Evolutionary conservation across 2,329 filamentous ascomycete genomes (phyloP).

Genomic region (Aspergillus latus): DNA sequence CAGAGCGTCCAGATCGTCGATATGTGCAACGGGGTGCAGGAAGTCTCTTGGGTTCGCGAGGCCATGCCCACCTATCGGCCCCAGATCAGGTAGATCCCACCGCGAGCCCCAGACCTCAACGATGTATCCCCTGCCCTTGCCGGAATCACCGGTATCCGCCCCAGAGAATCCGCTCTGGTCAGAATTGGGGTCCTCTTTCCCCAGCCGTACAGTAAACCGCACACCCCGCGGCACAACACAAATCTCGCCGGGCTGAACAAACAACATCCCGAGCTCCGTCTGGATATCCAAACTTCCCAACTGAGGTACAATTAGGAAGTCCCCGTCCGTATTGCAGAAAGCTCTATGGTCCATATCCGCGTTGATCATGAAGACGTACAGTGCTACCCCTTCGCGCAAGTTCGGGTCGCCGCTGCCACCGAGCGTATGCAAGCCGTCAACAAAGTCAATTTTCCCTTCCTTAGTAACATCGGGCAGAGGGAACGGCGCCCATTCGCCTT

Average conservation of each 20-base stretch:
- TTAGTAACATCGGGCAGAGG: conserved; percentile 43
- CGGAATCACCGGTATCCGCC: conserved; percentile 16
- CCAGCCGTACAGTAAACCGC: conserved; percentile 56
- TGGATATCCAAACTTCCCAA: conserved; percentile 63
- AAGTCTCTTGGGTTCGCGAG: conserved; percentile 65
- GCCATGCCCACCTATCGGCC: conserved; percentile 64
- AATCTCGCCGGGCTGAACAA: conserved; percentile 63
- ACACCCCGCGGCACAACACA: conserved; percentile 62
- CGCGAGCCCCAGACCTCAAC: conserved; percentile 63
- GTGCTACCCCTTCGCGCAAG: conserved; percentile 51
- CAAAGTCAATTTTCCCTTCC: conserved; percentile 54
- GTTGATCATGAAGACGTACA: conserved; percentile 57
- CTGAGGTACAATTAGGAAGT: conserved; percentile 63
- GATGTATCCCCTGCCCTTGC: conserved; percentile 59
- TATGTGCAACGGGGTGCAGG: conserved; percentile 58
- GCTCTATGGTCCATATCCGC: conserved; percentile 55
- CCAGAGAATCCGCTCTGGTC: too few relatives aligned
- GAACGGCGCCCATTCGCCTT: conserved; percentile 57
- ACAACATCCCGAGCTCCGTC: conserved; percentile 61
- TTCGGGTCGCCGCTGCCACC: conserved; percentile 57
- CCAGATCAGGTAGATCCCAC: conserved; percentile 63
- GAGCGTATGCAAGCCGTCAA: conserved; percentile 54
- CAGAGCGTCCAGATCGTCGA: conserved; percentile 49
- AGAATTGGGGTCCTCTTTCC: conserved; percentile 19
- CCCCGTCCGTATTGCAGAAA: conserved; percentile 62